Evolutionary conservation across 139 green algal species (phyloP).

Genomic region (Chlorella sp.): DNA sequence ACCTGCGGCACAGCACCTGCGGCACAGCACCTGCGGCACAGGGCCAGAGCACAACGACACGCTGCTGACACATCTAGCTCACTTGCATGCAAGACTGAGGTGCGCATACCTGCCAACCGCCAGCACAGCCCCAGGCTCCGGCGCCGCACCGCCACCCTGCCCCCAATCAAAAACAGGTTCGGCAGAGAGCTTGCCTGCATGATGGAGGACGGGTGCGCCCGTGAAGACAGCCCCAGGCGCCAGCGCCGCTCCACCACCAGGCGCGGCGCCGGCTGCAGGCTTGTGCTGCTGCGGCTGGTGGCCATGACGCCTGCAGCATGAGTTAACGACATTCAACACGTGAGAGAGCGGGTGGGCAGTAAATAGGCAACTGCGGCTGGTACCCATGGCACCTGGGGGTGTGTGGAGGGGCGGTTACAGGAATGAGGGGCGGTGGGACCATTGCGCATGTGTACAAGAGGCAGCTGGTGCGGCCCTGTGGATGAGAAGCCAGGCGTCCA

Average conservation of each 20-base stretch:
- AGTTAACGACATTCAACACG: no score
- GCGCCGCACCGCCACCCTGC: not conserved
- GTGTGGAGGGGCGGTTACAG: no score
- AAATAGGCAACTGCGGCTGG: no score
- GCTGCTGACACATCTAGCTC: no score
- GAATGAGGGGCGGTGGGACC: no score
- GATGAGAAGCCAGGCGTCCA: no score
- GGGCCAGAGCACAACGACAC: no score
- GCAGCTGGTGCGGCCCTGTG: no score
- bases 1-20: not conserved
- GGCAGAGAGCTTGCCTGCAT: conserved; percentile 60
- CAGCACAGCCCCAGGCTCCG: no score
- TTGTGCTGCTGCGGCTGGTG: conserved; percentile 15
- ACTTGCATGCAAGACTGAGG: not conserved
- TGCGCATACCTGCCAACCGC: not conserved
- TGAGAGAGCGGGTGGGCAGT: no score
- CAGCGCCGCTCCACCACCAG: conserved; percentile 91
- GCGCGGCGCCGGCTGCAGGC: conserved; percentile 47
- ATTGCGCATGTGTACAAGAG: no score
- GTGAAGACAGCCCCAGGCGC: conserved; percentile 78
- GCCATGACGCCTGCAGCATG: conserved; percentile 33
- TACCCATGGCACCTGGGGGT: no score
- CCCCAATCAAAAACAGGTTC: not conserved
- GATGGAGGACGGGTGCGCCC: conserved; percentile 81
- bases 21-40: not conserved